These are phyloP conservation scores for Tetraselmis striata DNA, from an alignment of 139 green algal species.

Conservation along the genomic window DNA sequence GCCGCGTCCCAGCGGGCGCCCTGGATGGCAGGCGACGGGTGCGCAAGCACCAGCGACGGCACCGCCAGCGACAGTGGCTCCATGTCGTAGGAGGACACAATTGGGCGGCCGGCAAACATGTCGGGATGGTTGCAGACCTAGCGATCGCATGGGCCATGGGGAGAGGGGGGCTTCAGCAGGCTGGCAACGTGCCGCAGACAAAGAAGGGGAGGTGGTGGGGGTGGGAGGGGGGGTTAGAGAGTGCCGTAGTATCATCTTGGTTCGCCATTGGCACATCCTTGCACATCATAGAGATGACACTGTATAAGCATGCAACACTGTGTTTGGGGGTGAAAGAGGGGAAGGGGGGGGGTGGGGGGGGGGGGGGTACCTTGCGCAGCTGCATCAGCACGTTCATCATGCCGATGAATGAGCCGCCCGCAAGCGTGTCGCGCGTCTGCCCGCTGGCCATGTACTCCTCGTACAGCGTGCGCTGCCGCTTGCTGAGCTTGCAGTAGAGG, in stretches of 20 bases:
- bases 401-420: conserved; percentile 82
- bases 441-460: conserved; percentile 91
- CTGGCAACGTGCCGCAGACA: no score
- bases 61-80: conserved; percentile 15
- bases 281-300: no score
- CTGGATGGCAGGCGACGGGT: conserved; percentile 20
- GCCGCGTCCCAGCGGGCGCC: neutral
- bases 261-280: no score
- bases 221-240: no score
- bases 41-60: conserved; percentile 25
- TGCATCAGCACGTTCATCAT: conserved; percentile 99
- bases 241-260: no score
- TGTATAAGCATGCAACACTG: no score
- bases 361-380: conserved; percentile 76
- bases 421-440: conserved; percentile 61
- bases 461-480: conserved; percentile 83
- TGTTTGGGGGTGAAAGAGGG: no score
- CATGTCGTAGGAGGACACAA: conserved; percentile 85
- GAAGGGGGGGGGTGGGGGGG: no score
- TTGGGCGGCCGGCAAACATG: conserved; percentile 90
- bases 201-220: no score
- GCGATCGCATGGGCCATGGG: neutral
- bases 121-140: conserved; percentile 98
- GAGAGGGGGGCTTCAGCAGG: neutral
- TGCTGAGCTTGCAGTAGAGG: conserved; percentile 59